Evolutionary conservation across 768 basidiomycete genomes (phyloP).

Genomic region (Termitomyces sp.): DNA sequence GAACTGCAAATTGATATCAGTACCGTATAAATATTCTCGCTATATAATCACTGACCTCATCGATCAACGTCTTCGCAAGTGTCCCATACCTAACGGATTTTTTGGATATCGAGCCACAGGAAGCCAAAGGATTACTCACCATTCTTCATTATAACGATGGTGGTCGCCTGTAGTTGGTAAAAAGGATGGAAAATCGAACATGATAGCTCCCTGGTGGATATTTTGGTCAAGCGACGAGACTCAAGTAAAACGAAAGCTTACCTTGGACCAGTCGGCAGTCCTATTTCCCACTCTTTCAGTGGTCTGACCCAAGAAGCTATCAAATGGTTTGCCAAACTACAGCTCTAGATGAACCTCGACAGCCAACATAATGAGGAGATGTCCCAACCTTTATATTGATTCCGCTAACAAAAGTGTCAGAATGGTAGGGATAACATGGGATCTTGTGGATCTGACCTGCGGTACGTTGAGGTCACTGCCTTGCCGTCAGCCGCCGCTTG

Average conservation of each 20-base stretch:
- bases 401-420: neutral
- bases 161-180: constrained; percentile 29
- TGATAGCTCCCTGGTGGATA: constrained; percentile 27
- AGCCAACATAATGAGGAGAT: neutral
- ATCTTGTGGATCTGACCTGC: constrained; percentile 18
- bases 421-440: neutral
- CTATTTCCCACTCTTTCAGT: constrained; percentile 25
- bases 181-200: constrained; percentile 36
- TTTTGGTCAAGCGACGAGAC: neutral
- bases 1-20: constrained; percentile 19
- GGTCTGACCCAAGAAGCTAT: constrained; percentile 34
- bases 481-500: constrained; percentile 27
- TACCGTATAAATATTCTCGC: neutral
- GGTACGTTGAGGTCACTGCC: constrained; percentile 33
- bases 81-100: constrained; percentile 12
- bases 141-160: constrained; percentile 30
- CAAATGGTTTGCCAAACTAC: constrained; percentile 32
- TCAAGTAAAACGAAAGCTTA: constrained; percentile 2
- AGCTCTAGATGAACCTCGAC: neutral
- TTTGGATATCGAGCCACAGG: neutral
- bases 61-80: constrained; percentile 25
- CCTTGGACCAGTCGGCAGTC: constrained; percentile 35
- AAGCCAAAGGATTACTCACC: constrained; percentile 14
- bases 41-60: constrained; percentile 24
- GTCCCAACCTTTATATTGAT: neutral